These are phyloP conservation scores for Trichophyton mentagrophytes DNA, from an alignment of 2,329 filamentous ascomycete species.

Conservation along the genomic window DNA sequence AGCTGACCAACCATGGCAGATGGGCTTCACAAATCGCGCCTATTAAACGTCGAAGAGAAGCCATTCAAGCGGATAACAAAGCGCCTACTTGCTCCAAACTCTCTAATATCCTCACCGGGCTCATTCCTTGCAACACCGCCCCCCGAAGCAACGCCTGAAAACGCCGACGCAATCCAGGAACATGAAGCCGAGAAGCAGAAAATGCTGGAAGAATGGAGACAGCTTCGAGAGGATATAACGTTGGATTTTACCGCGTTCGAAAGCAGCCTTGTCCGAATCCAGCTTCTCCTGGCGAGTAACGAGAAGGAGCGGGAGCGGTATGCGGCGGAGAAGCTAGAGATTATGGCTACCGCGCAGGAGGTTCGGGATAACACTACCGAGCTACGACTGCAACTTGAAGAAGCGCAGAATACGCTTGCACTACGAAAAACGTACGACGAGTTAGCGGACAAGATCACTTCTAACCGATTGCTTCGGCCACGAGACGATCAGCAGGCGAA, in stretches of 20 bases:
- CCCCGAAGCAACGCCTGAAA: conserved; percentile 38
- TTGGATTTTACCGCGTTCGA: conserved; percentile 85
- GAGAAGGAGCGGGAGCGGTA: conserved; percentile 72
- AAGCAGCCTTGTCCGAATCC: conserved; percentile 71
- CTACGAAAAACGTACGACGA: conserved; percentile 79
- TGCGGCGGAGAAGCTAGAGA: conserved; percentile 63
- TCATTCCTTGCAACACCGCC: conserved; percentile 53
- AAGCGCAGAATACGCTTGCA: conserved; percentile 60
- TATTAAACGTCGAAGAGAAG: conserved; percentile 82
- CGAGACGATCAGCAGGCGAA: conserved; percentile 71
- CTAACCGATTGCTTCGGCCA: conserved; percentile 63
- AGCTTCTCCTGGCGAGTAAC: conserved; percentile 76
- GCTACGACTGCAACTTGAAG: conserved; percentile 62
- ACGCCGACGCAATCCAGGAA: conserved; percentile 29
- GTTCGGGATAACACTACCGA: conserved; percentile 63
- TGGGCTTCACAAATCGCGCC: conserved; percentile 73
- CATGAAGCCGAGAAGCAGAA: conserved; percentile 38
- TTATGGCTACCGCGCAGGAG: conserved; percentile 61
- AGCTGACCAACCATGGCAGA: conserved; percentile 33
- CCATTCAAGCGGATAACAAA: conserved; percentile 83
- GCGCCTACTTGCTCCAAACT: conserved; percentile 57
- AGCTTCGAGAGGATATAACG: conserved; percentile 68
- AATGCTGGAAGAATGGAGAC: conserved; percentile 44
- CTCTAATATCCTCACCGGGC: conserved; percentile 45
- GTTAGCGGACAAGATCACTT: conserved; percentile 73